Percentiles rank a stretch among this genome's conserved stretches.
Conservation (phyloP, 768 basidiomycete genomes). For the Pleurotus giganteus region DNA sequence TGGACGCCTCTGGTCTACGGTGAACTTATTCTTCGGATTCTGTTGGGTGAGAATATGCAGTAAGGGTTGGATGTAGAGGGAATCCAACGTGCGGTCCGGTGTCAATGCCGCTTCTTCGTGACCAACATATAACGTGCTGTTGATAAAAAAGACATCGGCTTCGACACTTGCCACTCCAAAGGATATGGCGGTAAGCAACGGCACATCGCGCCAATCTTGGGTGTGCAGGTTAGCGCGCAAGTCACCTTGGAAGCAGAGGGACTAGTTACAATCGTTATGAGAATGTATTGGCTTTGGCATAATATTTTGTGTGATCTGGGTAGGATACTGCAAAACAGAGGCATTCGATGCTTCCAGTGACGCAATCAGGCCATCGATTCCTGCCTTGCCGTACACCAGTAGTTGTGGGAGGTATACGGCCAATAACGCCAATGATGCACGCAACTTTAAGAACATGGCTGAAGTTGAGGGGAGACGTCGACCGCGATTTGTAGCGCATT, state of each 20-base stretch:
- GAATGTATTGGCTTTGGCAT: constrained; percentile 51
- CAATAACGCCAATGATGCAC: neutral
- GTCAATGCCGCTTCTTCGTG: constrained; percentile 44
- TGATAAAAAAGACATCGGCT: constrained; percentile 49
- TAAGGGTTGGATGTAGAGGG: constrained; percentile 47
- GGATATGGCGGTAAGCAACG: constrained; percentile 46
- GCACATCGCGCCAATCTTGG: constrained; percentile 52
- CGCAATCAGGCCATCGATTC: constrained; percentile 18
- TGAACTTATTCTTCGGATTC: constrained; percentile 43
- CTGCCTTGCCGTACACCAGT: constrained; percentile 8
- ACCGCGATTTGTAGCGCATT: too few species aligned
- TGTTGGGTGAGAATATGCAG: constrained; percentile 35
- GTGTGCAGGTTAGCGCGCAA: neutral
- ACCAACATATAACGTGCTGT: constrained; percentile 42
- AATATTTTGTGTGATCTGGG: constrained; percentile 45
- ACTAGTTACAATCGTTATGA: constrained; percentile 48
- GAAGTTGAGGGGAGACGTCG: too few species aligned
- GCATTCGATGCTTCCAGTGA: constrained; percentile 33
- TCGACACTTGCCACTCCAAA: constrained; percentile 50
- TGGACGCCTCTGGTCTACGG: constrained; percentile 32
- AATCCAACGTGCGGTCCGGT: constrained; percentile 40
- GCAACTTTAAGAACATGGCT: neutral
- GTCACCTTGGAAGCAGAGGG: neutral
- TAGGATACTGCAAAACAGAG: constrained; percentile 39
- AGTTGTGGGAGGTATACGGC: neutral